A percentile compares a stretch with the other conserved stretches of the same genome.
These are phyloP conservation scores for Sisymbrium irio DNA, from an alignment of 345 rosid species.

Conservation along the genomic window DNA sequence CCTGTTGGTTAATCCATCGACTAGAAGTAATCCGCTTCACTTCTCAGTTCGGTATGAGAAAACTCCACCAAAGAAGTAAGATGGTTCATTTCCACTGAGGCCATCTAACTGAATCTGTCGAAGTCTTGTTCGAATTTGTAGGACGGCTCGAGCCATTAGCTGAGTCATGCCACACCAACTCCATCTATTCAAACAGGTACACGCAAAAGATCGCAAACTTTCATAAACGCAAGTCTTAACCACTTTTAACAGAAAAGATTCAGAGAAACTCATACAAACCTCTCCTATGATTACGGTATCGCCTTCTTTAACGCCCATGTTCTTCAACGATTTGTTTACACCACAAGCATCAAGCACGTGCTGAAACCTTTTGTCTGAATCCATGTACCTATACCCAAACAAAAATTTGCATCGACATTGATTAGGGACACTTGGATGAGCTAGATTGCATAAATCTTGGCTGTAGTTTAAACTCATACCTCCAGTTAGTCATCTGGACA, in stretches of 20 bases:
- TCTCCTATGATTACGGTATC: slow-evolving; percentile 88
- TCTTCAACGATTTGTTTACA: slow-evolving; percentile 63
- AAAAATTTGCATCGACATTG: background rate
- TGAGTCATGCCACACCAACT: slow-evolving; percentile 84
- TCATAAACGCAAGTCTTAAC: background rate
- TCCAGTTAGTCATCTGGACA: slow-evolving; percentile 98
- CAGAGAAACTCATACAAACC: slow-evolving; percentile 44
- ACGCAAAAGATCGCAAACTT: background rate
- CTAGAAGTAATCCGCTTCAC: background rate
- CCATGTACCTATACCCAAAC: slow-evolving; percentile 60
- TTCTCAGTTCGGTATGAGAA: background rate
- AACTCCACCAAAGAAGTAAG: background rate
- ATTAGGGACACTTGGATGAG: background rate
- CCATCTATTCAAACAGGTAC: slow-evolving; percentile 57
- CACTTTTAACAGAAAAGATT: background rate
- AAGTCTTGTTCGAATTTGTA: slow-evolving; percentile 46
- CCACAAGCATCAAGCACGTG: slow-evolving; percentile 94
- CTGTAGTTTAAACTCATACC: slow-evolving; percentile 37
- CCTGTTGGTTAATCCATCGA: background rate
- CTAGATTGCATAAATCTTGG: background rate
- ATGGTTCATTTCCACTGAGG: slow-evolving; percentile 56
- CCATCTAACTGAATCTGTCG: slow-evolving; percentile 64
- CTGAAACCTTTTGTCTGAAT: slow-evolving; percentile 84
- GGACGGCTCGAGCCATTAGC: slow-evolving; percentile 48
- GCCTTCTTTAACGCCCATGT: slow-evolving; percentile 90